A percentile compares a stretch with the other conserved stretches of the same genome.
Evolutionary conservation across 495 filamentous ascomycete species (phyloP).

Genomic region (Trypethelium eluteriae): DNA sequence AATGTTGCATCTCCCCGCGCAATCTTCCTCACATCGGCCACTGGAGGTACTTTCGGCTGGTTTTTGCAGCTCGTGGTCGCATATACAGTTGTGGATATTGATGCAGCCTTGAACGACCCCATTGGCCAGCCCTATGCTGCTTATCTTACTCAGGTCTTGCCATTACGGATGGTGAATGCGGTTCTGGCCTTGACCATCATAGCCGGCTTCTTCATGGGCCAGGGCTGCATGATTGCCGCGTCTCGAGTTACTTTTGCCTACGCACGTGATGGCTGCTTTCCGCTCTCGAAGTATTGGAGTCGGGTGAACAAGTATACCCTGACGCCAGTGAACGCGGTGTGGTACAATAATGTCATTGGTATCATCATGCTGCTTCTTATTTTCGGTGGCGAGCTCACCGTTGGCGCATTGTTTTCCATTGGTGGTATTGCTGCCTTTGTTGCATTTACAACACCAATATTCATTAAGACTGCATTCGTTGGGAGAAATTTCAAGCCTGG

Average conservation of each 20-base stretch:
- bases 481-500: constrained; percentile 61
- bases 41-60: constrained; percentile 67
- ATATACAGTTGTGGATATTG: constrained; percentile 69
- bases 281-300: constrained; percentile 54
- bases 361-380: constrained; percentile 59
- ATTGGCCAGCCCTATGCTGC: constrained; percentile 72
- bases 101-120: constrained; percentile 50
- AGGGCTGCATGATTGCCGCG: constrained; percentile 61
- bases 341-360: constrained; percentile 61
- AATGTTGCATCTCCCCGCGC: constrained; percentile 66
- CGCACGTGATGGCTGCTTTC: constrained; percentile 69
- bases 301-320: constrained; percentile 56
- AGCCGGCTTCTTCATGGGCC: constrained; percentile 73
- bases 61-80: constrained; percentile 69
- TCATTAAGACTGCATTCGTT: constrained; percentile 67
- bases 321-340: constrained; percentile 73
- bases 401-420: constrained; percentile 69
- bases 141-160: constrained; percentile 63
- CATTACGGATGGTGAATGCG: constrained; percentile 56
- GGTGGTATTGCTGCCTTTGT: constrained; percentile 68
- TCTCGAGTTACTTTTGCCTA: constrained; percentile 74
- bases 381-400: constrained; percentile 57
- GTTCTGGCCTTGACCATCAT: constrained; percentile 65
- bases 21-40: constrained; percentile 63
- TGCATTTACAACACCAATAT: constrained; percentile 68